Evolutionary conservation across 352 stramenopile species (phyloP).

Genomic region (Globisporangium canariense): DNA sequence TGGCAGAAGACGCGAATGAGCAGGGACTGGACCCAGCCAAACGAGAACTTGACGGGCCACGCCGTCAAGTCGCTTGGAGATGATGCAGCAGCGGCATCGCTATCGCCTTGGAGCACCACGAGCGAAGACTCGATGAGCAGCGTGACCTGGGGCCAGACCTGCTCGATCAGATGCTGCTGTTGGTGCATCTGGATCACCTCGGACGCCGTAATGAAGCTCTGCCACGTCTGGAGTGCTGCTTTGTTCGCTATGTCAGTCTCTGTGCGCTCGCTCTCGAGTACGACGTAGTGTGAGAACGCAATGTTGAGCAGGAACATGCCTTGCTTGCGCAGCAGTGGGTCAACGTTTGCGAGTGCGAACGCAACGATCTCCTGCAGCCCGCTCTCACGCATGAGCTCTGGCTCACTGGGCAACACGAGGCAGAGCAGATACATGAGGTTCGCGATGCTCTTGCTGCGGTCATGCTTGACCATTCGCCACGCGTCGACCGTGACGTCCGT

Average conservation of each 20-base stretch:
- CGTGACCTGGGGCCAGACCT: constrained; percentile 78
- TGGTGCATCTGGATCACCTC: constrained; percentile 86
- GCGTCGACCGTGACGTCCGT: constrained; percentile 22
- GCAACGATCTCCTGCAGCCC: constrained; percentile 50
- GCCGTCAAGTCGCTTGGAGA: not conserved
- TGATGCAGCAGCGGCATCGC: not conserved
- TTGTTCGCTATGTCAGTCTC: not conserved
- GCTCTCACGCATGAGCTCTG: constrained; percentile 31
- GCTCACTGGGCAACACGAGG: constrained; percentile 46
- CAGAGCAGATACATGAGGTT: constrained; percentile 69
- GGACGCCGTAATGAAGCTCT: constrained; percentile 67
- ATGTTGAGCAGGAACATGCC: constrained; percentile 65
- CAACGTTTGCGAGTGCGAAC: constrained; percentile 44
- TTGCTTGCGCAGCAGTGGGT: constrained; percentile 66
- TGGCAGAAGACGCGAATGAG: constrained; percentile 68
- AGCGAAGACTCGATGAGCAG: constrained; percentile 42
- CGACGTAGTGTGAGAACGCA: constrained; percentile 49
- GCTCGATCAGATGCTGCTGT: constrained; percentile 77
- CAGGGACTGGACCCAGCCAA: constrained; percentile 75
- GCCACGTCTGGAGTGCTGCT: constrained; percentile 35
- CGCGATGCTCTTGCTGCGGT: constrained; percentile 20
- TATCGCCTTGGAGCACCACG: constrained; percentile 14
- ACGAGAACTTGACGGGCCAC: constrained; percentile 66
- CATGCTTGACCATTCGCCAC: constrained; percentile 15
- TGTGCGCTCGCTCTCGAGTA: constrained; percentile 7